phyloP scores from a whole-genome alignment of 148 eudicot genomes.

The Drosera capensis region DNA sequence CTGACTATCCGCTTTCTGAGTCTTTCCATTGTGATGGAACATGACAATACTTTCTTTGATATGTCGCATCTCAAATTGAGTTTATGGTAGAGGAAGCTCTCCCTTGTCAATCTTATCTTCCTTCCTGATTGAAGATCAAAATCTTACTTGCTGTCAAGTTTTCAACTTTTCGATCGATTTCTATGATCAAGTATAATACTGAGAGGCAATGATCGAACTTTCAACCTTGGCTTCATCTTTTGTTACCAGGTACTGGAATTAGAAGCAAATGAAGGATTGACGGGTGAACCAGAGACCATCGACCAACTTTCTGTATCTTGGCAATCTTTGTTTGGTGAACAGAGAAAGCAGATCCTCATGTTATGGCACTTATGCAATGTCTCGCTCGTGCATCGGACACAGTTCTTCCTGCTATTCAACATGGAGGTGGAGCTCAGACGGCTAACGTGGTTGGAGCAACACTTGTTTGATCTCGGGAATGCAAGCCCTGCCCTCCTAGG shows the following conservation, averaged over 20 bases:
- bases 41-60: not conserved
- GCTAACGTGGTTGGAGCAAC: conserved; percentile 91
- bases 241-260: conserved; percentile 63
- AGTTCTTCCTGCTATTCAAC: conserved; percentile 68
- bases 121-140: too few relatives aligned
- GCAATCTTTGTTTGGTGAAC: conserved; percentile 56
- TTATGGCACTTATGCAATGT: conserved; percentile 97
- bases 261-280: conserved; percentile 53
- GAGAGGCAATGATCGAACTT: not conserved
- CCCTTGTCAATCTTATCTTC: too few relatives aligned
- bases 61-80: too few relatives aligned
- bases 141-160: not conserved
- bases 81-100: too few relatives aligned
- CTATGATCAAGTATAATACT: not conserved
- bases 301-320: conserved; percentile 61
- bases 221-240: not conserved
- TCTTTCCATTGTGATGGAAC: not conserved
- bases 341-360: conserved; percentile 75
- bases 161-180: not conserved
- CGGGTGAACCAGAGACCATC: conserved; percentile 27
- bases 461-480: conserved; percentile 85
- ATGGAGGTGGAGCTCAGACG: conserved; percentile 93
- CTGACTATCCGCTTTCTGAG: not conserved
- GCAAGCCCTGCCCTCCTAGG: conserved; percentile 97
- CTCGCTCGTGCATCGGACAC: conserved; percentile 80